Evolutionary conservation across 179 eudicot species (phyloP).

Genomic region (Pouteria campechiana): DNA sequence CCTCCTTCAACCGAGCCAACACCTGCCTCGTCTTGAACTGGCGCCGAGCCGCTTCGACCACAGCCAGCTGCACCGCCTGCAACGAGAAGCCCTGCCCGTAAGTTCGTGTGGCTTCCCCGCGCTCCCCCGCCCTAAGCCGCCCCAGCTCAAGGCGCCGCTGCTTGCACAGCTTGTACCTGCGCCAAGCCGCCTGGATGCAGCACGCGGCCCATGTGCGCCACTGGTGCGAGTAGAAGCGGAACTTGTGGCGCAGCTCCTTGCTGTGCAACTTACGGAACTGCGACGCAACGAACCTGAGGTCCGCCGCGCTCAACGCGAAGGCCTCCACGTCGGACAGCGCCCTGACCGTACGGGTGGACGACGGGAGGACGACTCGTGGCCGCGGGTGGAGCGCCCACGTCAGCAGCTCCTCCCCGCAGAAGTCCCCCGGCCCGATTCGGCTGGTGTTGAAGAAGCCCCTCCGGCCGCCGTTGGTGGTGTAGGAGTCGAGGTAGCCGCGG

Average conservation of each 20-base stretch:
- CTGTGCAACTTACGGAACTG: constrained; percentile 37
- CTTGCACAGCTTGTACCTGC: constrained; percentile 15
- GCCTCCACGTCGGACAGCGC: constrained; percentile 42
- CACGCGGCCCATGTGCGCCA: constrained; percentile 59
- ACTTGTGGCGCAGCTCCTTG: constrained; percentile 27
- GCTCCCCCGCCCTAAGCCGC: constrained; percentile 8
- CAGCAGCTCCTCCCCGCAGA: constrained; percentile 46
- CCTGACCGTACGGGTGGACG: constrained; percentile 37
- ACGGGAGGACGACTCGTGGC: constrained; percentile 22
- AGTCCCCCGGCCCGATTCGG: constrained; percentile 27
- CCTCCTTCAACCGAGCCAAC: too few relatives aligned
- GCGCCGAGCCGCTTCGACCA: too few relatives aligned
- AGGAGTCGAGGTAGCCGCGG: constrained; percentile 27
- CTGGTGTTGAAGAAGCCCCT: constrained; percentile 30
- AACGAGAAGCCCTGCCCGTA: not conserved
- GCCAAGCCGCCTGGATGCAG: constrained; percentile 41
- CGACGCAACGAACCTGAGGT: constrained; percentile 28
- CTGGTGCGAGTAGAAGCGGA: constrained; percentile 36
- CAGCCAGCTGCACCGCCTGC: too few relatives aligned
- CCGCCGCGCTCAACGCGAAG: constrained; percentile 25
- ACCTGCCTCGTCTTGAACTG: too few relatives aligned
- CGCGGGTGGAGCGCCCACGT: constrained; percentile 33
- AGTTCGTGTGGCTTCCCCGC: not conserved
- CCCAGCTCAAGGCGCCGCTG: constrained; percentile 14
- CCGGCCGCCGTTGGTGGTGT: constrained; percentile 36